Base-by-base conservation (phyloP, 768 basidiomycete species). In the Trametes cubensis region DNA sequence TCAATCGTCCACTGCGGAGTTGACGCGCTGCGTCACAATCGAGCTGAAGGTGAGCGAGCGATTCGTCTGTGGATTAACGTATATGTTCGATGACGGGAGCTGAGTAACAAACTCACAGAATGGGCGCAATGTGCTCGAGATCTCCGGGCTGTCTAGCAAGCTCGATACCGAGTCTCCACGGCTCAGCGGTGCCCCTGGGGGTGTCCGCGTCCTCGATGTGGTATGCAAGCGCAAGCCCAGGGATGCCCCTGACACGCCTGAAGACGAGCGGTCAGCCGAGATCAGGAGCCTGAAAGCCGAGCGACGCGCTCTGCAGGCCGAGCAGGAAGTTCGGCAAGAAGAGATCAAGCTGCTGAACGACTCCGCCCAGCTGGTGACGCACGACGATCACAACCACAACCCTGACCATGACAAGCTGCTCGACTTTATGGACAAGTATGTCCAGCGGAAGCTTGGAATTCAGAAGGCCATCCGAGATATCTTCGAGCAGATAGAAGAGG, bases 131-230 rank as follows among this genome's bases (percentile, higher is more conserved):
- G 80, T 82, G 63, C 66, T 87, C 39, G 75, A 78, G 58, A 82
- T 87, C 48, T 72, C 66, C 28, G 75, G 76, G n/a, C 75, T 88
- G 7, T 77, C 86, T 6, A 77, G 78, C 65, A 74, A 70, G 30
- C 79, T 86, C 57, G 82, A 85, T 67, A 77, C 78, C 1, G 75
- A 83, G 25, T 83, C 83, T 20, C 75, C 83, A 45, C 77, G 86
- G 41, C 80, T 86, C 18, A 80, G 82, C 50, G 82, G 81, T 3
- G 73, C 83, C 13, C 49, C 55, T 13, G 77, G 75, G 4, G 72
- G 75, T 26, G 79, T 80, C 6, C 80, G 81, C 60, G 74, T 87
- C 11, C 79, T 81, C 62, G 85, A 86, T 70, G 81, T 86, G 38
- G 78, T 82, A n/a, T 84, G 81, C 70, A 81, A 77, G 21, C 41